Evolutionary conservation across 129 eudicot species (phyloP).

Genomic region (Ambrosia artemisiifolia): DNA sequence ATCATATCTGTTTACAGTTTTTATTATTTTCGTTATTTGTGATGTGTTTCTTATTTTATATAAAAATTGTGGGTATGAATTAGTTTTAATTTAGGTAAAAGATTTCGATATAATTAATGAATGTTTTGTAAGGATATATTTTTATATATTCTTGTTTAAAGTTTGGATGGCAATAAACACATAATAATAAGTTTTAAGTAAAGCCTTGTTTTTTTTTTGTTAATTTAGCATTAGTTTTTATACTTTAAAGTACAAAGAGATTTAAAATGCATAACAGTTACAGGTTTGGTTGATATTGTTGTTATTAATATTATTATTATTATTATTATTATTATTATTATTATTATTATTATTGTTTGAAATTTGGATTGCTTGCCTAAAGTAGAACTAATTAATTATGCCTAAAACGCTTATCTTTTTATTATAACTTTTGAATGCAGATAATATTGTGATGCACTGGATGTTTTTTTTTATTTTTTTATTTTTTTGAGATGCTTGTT

Average conservation of each 20-base stretch:
- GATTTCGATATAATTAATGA: background rate
- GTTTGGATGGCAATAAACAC: no score
- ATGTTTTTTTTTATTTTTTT: background rate
- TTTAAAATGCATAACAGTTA: background rate
- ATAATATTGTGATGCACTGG: background rate
- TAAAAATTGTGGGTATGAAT: conserved; percentile 7
- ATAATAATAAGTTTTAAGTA: background rate
- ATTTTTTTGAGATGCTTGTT: background rate
- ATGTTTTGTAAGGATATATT: background rate
- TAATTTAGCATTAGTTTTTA: background rate
- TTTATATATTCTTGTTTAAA: background rate
- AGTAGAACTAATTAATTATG: background rate
- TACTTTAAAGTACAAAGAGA: background rate
- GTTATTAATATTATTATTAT: no score
- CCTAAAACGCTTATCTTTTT: conserved; percentile 14
- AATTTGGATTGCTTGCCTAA: background rate
- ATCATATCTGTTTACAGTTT: background rate
- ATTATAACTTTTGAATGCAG: background rate
- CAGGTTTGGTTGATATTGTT: no score
- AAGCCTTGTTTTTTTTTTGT: background rate
- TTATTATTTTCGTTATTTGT: no score
- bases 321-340: no score
- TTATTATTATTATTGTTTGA: background rate
- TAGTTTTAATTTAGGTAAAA: background rate
- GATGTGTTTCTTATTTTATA: no score